phyloP scores from a whole-genome alignment of 139 green algal genomes.

The Picochlorum sp. region DNA sequence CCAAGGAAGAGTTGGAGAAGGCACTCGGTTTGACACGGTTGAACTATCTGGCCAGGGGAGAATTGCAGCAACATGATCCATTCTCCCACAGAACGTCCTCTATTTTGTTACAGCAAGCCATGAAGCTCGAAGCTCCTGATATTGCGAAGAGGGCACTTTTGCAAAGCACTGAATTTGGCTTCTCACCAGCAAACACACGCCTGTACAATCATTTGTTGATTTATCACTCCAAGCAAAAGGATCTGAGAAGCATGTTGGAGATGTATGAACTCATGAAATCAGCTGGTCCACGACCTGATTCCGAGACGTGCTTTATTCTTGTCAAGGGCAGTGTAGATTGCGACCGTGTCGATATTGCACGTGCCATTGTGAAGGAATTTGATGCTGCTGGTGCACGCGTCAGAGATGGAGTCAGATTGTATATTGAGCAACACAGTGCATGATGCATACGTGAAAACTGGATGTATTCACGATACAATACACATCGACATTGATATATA shows the following conservation, averaged over 20 bases:
- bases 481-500: neutral
- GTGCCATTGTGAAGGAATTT: constrained; percentile 23
- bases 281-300: constrained; percentile 18
- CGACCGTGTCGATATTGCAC: constrained; percentile 23
- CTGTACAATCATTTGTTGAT: constrained; percentile 31
- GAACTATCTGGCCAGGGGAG: constrained; percentile 34
- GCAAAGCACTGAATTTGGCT: constrained; percentile 24
- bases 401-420: constrained; percentile 25
- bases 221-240: constrained; percentile 36
- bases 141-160: constrained; percentile 21
- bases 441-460: no score
- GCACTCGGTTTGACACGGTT: constrained; percentile 29
- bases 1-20: constrained; percentile 28
- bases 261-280: constrained; percentile 33
- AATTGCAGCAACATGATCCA: constrained; percentile 32
- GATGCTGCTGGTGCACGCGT: constrained; percentile 25
- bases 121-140: constrained; percentile 28
- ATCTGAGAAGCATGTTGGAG: constrained; percentile 30
- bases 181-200: constrained; percentile 18
- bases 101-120: constrained; percentile 26
- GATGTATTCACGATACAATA: no score
- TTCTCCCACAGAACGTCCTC: constrained; percentile 27
- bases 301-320: constrained; percentile 36
- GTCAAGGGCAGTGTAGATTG: constrained; percentile 38
- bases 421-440: constrained; percentile 21